These are phyloP conservation scores for Neofusicoccum laricinum DNA, from an alignment of 2,329 filamentous ascomycete genomes.

Conservation along the genomic window DNA sequence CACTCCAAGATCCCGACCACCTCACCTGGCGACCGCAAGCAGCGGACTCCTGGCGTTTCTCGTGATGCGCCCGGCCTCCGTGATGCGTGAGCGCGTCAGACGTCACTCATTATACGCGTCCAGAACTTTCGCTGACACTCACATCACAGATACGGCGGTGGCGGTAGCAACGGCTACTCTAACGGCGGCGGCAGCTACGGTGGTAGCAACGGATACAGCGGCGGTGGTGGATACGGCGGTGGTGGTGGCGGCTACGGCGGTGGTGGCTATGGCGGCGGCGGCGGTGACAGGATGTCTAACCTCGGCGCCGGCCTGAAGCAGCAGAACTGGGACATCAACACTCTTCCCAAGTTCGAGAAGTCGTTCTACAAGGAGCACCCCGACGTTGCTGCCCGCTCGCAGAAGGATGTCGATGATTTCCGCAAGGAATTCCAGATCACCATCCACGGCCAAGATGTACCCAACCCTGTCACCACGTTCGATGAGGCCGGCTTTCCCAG, in stretches of 20 bases:
- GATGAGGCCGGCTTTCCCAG: constrained; percentile 96
- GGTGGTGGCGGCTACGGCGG: constrained; percentile 28
- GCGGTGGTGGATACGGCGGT: constrained; percentile 24
- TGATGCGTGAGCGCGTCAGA: constrained; percentile 1
- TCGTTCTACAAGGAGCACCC: constrained; percentile 97
- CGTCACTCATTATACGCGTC: neutral
- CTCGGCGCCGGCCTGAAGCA: constrained; percentile 84
- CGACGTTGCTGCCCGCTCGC: constrained; percentile 69
- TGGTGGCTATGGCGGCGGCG: constrained; percentile 30
- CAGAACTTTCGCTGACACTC: neutral
- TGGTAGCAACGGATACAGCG: constrained; percentile 27
- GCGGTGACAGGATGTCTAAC: constrained; percentile 91
- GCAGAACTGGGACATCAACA: constrained; percentile 78
- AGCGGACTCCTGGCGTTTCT: neutral
- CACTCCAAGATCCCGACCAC: neutral
- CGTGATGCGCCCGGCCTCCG: neutral
- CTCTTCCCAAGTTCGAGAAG: constrained; percentile 96
- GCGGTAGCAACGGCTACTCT: constrained; percentile 25
- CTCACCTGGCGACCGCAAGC: neutral
- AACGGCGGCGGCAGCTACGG: constrained; percentile 18
- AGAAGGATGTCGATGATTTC: constrained; percentile 82
- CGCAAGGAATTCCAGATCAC: constrained; percentile 82
- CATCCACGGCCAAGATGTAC: constrained; percentile 74
- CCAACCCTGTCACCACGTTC: constrained; percentile 93
- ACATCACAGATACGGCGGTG: neutral